Conservation (phyloP, 345 rosid genomes). For the Zanthoxylum bungeanum region DNA sequence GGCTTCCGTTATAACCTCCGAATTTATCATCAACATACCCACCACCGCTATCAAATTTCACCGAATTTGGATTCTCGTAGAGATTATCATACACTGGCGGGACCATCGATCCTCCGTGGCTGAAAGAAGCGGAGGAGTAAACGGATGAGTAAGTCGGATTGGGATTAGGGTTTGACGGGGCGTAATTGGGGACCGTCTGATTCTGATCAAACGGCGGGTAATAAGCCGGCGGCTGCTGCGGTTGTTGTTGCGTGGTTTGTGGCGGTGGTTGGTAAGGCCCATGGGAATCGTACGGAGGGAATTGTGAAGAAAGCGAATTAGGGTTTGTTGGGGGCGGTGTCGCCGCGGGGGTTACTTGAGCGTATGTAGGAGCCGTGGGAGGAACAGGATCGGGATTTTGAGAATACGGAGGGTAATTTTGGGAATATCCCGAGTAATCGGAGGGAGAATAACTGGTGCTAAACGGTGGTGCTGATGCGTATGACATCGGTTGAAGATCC, state of each 20-base stretch:
- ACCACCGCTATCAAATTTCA: conserved; percentile 51
- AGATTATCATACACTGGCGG: conserved; percentile 42
- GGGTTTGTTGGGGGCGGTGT: conserved; percentile 29
- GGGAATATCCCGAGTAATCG: conserved; percentile 55
- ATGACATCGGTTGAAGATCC: conserved; percentile 44
- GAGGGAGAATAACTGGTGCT: conserved; percentile 39
- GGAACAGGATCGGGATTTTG: conserved; percentile 58
- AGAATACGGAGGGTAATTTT: conserved; percentile 47
- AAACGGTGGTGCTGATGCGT: conserved; percentile 91
- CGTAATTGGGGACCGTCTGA: conserved; percentile 43
- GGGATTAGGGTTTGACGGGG: conserved; percentile 29
- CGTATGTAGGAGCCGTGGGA: conserved; percentile 71
- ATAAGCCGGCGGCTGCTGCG: conserved; percentile 37
- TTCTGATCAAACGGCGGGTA: conserved; percentile 62
- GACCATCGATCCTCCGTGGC: conserved; percentile 37
- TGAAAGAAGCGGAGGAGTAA: conserved; percentile 38
- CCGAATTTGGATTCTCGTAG: conserved; percentile 40
- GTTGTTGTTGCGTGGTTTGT: conserved; percentile 7
- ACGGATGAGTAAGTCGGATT: conserved; percentile 41
- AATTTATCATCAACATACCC: conserved; percentile 46
- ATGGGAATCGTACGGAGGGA: conserved; percentile 47
- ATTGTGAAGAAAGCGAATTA: conserved; percentile 30
- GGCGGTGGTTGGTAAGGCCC: no score
- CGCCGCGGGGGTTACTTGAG: conserved; percentile 30
- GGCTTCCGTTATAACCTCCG: conserved; percentile 36